phyloP scores from a whole-genome alignment of 129 eudicot species.

The Artemisia tridentata region DNA sequence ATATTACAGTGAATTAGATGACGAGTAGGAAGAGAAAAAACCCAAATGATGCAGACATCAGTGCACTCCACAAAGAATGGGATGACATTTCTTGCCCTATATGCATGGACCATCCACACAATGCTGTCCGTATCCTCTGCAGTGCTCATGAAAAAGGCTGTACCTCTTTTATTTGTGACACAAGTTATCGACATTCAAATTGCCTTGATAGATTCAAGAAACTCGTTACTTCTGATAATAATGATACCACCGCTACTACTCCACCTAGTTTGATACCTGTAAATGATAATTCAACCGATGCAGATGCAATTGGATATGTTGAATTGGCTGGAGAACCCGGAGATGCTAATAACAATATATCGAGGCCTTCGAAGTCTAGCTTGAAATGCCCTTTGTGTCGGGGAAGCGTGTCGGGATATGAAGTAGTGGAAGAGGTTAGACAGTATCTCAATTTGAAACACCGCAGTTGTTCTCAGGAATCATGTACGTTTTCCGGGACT shows the following conservation, averaged over 20 bases:
- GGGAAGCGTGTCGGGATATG: conserved; percentile 67
- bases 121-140: conserved; percentile 88
- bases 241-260: conserved; percentile 21
- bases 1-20: conserved; percentile 69
- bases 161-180: conserved; percentile 86
- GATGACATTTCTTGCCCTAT: conserved; percentile 89
- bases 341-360: conserved; percentile 22
- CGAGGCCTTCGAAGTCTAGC: conserved; percentile 28
- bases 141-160: conserved; percentile 85
- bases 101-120: conserved; percentile 99
- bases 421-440: conserved; percentile 78
- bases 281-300: conserved; percentile 23
- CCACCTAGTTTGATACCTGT: conserved; percentile 26
- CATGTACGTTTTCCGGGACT: conserved; percentile 69
- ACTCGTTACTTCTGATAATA: conserved; percentile 43
- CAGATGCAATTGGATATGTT: conserved; percentile 25
- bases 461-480: conserved; percentile 84
- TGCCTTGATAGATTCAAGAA: conserved; percentile 80
- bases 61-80: conserved; percentile 77
- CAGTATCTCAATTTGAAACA: conserved; percentile 62
- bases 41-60: conserved; percentile 55
- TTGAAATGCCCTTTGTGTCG: conserved; percentile 87
- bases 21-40: conserved; percentile 83
- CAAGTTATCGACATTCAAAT: conserved; percentile 92
- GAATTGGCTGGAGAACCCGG: conserved; percentile 33